Evolutionary conservation across 2,329 filamentous ascomycete species (phyloP).

Genomic region (Colletotrichum tropicicola): DNA sequence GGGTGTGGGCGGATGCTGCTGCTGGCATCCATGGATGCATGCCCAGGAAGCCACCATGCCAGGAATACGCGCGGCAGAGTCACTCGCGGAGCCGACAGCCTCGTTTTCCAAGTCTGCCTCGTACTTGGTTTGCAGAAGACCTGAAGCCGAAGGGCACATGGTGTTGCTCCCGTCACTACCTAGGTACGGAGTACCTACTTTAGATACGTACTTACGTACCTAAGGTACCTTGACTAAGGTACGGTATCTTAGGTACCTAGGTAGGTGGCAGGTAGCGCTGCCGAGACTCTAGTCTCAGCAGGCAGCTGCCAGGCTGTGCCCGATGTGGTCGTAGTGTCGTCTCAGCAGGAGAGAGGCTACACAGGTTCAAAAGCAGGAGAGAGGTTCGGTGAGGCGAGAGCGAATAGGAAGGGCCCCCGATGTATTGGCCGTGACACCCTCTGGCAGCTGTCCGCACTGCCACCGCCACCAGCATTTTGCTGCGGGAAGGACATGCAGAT

Average conservation of each 20-base stretch:
- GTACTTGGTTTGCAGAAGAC: not conserved
- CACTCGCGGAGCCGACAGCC: constrained; percentile 6
- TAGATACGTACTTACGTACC: too few species aligned
- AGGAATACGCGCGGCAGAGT: not conserved
- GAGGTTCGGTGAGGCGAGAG: too few species aligned
- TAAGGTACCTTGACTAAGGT: too few species aligned
- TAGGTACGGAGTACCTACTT: too few species aligned
- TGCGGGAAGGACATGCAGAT: not conserved
- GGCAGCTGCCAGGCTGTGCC: too few species aligned
- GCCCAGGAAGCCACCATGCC: constrained; percentile 8
- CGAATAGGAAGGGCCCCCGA: constrained; percentile 16
- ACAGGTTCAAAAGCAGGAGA: too few species aligned
- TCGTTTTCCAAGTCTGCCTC: constrained; percentile 21
- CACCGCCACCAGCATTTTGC: constrained; percentile 23
- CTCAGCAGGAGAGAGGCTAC: too few species aligned
- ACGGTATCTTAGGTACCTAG: too few species aligned
- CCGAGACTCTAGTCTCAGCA: too few species aligned
- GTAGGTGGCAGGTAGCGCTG: too few species aligned
- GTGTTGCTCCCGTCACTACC: too few species aligned
- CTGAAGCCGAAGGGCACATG: not conserved
- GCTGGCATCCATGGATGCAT: constrained; percentile 18
- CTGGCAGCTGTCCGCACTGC: not conserved
- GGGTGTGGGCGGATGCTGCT: not conserved
- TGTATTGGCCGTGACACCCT: not conserved
- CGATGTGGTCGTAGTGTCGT: too few species aligned